Evolutionary conservation across 2,329 filamentous ascomycete species (phyloP).

Genomic region (Eutypa lata): DNA sequence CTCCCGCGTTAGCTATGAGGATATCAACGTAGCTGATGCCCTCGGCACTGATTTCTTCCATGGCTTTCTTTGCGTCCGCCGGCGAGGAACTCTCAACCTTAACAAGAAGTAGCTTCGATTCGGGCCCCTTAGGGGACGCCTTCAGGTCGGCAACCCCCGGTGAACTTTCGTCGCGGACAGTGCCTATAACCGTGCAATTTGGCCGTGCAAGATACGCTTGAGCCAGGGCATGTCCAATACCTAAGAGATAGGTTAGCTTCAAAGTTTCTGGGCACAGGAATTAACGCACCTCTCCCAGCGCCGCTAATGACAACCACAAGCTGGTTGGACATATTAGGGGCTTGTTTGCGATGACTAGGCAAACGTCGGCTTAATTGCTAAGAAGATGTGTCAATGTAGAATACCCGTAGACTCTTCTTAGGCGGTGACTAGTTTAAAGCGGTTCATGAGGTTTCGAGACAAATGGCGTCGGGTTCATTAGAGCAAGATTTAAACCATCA

Average conservation of each 20-base stretch:
- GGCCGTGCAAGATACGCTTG: slow-evolving; percentile 30
- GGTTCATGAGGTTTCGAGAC: too few relatives aligned
- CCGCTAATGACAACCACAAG: slow-evolving; percentile 5
- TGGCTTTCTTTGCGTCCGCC: slow-evolving; percentile 21
- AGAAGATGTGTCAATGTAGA: neutral
- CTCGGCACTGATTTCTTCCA: slow-evolving; percentile 19
- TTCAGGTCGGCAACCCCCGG: slow-evolving; percentile 20
- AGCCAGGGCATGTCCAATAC: slow-evolving; percentile 28
- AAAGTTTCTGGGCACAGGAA: too few relatives aligned
- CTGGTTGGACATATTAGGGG: neutral
- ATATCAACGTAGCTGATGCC: slow-evolving; percentile 29
- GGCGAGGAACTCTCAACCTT: slow-evolving; percentile 24
- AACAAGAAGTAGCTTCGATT: slow-evolving; percentile 26
- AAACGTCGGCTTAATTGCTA: neutral
- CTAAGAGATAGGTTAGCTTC: slow-evolving; percentile 13
- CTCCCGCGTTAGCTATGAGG: slow-evolving; percentile 33
- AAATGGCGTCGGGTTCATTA: neutral
- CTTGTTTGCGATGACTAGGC: neutral
- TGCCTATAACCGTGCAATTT: slow-evolving; percentile 34
- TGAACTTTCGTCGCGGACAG: slow-evolving; percentile 27
- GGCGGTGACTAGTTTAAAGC: neutral
- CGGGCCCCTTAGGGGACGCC: slow-evolving; percentile 14
- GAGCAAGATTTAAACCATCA: neutral
- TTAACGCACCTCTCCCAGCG: slow-evolving; percentile 6
- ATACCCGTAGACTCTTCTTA: too few relatives aligned